Percentiles rank a stretch among this genome's conserved stretches.
Conservation (phyloP, 345 rosid species). For the Lagerstroemia speciosa region DNA sequence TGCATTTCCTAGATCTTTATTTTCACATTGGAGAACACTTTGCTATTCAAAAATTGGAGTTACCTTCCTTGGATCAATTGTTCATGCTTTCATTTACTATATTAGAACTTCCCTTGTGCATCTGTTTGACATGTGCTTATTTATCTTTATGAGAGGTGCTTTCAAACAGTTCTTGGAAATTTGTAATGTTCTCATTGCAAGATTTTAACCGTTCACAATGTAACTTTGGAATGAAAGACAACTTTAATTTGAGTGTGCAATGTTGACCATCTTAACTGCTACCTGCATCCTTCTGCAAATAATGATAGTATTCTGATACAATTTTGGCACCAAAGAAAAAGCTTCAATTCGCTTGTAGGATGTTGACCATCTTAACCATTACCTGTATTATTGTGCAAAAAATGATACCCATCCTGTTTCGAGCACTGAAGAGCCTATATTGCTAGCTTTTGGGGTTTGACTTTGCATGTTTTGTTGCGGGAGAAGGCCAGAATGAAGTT, state of each 20-base stretch:
- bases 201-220: neutral
- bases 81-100: neutral
- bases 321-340: too few relatives aligned
- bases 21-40: neutral
- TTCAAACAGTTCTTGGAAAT: neutral
- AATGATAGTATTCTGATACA: neutral
- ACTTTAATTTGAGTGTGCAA: neutral
- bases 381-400: too few relatives aligned
- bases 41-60: neutral
- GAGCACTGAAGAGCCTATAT: too few relatives aligned
- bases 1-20: neutral
- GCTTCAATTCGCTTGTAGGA: too few relatives aligned
- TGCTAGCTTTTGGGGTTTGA: too few relatives aligned
- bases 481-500: too few relatives aligned
- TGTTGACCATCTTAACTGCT: neutral
- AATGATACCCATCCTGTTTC: neutral
- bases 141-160: neutral
- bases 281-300: neutral
- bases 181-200: neutral
- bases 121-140: neutral
- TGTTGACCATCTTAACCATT: too few relatives aligned
- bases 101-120: neutral
- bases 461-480: too few relatives aligned
- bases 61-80: neutral
- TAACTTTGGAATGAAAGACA: neutral